These are phyloP conservation scores for Pseudogymnoascus sp. DNA, from an alignment of 2,329 filamentous ascomycete species.

Conservation along the genomic window DNA sequence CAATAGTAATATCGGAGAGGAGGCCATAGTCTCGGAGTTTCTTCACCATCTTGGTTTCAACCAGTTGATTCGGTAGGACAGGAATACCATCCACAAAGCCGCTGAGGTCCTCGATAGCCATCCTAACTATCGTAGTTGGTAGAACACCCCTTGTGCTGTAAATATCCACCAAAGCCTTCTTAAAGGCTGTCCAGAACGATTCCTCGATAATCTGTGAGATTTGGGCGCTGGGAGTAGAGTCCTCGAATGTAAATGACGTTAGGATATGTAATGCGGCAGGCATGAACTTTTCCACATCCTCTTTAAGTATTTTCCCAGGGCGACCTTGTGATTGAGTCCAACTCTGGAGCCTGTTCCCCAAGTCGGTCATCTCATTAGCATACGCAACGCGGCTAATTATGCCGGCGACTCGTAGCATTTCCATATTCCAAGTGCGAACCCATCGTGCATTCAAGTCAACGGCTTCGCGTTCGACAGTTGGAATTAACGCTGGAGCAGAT, in stretches of 20 bases:
- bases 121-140: constrained; percentile 72
- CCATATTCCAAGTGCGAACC: constrained; percentile 91
- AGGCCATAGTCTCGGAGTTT: constrained; percentile 78
- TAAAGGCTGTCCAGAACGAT: constrained; percentile 90
- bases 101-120: constrained; percentile 56
- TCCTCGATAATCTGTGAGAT: constrained; percentile 87
- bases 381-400: constrained; percentile 87
- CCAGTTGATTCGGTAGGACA: constrained; percentile 69
- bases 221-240: constrained; percentile 79
- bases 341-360: constrained; percentile 53
- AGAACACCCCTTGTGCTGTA: constrained; percentile 83
- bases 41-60: constrained; percentile 65
- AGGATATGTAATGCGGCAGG: constrained; percentile 75
- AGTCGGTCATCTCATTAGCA: constrained; percentile 72
- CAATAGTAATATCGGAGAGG: constrained; percentile 77
- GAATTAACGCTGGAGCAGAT: constrained; percentile 91
- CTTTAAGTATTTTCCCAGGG: constrained; percentile 48
- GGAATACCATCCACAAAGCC: constrained; percentile 84
- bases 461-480: constrained; percentile 91
- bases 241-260: constrained; percentile 78
- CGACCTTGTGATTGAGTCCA: constrained; percentile 32
- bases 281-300: constrained; percentile 58
- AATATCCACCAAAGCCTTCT: constrained; percentile 73
- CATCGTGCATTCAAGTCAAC: constrained; percentile 95
- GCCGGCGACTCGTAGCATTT: constrained; percentile 83